Base-by-base conservation (phyloP, 306 rosid species). In the Amphicarpaea edgeworthii region DNA sequence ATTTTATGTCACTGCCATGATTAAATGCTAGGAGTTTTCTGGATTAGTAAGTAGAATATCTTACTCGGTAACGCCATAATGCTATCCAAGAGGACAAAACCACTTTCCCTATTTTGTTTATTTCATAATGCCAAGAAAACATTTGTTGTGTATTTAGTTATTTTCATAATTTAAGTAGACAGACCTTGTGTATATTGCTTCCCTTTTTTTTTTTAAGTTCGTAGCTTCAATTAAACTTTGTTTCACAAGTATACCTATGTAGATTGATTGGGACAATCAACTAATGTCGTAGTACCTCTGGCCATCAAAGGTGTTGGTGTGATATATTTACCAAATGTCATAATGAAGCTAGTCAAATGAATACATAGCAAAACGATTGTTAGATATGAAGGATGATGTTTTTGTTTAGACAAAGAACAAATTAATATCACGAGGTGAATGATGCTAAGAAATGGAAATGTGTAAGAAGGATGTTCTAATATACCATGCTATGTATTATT, bases 41-140 rank as follows among this genome's bases (percentile, higher is more conserved):
- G 3, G 45, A 68, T 66, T 26, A 38, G 6, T 42, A 51, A 42
- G 7, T 8, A 65, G 58, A 43, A 67, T 55, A 8, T 77, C n/a
- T 64, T 75, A 20, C 12, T 19, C 49, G 12, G 72, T 20, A 74
- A 46, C 3, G 24, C 9, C 64, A 37, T 64, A 63, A 34, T 76
- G 73, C 17, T 54, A 53, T 7, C 1, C 6, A n/a, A 26, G 67
- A 67, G 64, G 50, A 57, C 4, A 41, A 42, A 64, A 38, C 12
- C 7, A 12, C 57, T 61, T 32, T 46, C 12, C 11, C 0, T 47
- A 4, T 75, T 30, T 69, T 11, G 40, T 6, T 23, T 23, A 21
- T 23, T 26, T 26, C 8, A 24, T 46, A 5, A 28, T 68, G 15
- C n/a, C 60, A 46, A 75, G 16, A 41, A 17, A 5, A 20, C 12